phyloP scores from a whole-genome alignment of 495 filamentous ascomycete genomes.

The Astrocystis sublimbata region DNA sequence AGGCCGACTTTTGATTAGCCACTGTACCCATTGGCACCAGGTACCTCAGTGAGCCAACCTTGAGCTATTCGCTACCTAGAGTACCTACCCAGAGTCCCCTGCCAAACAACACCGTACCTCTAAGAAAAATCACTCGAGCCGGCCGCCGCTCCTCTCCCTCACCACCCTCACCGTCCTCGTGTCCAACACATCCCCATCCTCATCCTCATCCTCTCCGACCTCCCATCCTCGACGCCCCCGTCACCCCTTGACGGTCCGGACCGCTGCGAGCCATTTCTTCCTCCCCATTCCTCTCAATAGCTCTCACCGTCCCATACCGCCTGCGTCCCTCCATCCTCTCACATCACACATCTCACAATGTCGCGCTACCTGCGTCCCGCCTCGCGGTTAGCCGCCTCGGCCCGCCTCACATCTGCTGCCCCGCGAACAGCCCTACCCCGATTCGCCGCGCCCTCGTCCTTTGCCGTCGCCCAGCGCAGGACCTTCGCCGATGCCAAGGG shows the following conservation, averaged over 20 bases:
- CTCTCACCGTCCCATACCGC: neutral
- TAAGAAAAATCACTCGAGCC: constrained; percentile 17
- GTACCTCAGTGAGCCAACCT: constrained; percentile 30
- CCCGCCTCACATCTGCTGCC: constrained; percentile 50
- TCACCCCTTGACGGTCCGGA: constrained; percentile 25
- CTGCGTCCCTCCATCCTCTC: constrained; percentile 25
- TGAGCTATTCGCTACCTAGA: constrained; percentile 9
- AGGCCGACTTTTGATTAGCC: too few species aligned
- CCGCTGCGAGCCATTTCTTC: constrained; percentile 2
- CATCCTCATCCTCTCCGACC: neutral
- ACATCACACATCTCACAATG: constrained; percentile 43
- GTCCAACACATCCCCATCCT: constrained; percentile 5
- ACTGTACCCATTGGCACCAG: too few species aligned
- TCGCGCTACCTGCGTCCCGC: constrained; percentile 82
- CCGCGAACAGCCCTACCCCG: constrained; percentile 47
- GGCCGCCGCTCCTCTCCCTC: neutral
- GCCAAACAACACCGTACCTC: too few species aligned
- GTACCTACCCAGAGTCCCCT: too few species aligned
- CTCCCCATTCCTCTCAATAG: neutral
- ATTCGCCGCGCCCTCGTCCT: constrained; percentile 37
- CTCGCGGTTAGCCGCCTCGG: constrained; percentile 69
- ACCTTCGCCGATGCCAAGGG: constrained; percentile 59
- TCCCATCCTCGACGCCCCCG: constrained; percentile 1
- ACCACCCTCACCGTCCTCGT: neutral
- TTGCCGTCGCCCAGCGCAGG: constrained; percentile 48